phyloP scores from a whole-genome alignment of 495 filamentous ascomycete species.

The Penicillium fimorum region DNA sequence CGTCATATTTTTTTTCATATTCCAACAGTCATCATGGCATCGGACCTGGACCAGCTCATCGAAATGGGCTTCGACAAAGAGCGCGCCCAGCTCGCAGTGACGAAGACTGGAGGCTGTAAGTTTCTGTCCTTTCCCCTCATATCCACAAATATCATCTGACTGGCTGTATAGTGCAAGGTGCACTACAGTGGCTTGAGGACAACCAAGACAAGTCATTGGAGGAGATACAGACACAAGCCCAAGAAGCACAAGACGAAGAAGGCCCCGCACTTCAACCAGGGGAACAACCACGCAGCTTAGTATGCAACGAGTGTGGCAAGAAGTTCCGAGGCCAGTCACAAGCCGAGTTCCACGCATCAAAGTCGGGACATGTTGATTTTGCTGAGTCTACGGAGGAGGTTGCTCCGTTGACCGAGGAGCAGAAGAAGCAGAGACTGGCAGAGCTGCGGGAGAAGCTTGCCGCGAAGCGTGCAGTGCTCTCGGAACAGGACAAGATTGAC shows the following conservation, averaged over 20 bases:
- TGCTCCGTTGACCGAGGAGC: slow-evolving; percentile 84
- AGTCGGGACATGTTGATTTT: slow-evolving; percentile 89
- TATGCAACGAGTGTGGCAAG: slow-evolving; percentile 92
- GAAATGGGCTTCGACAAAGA: slow-evolving; percentile 94
- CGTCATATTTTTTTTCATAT: background rate
- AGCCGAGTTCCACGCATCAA: slow-evolving; percentile 87
- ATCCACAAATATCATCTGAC: background rate
- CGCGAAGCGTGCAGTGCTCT: slow-evolving; percentile 69
- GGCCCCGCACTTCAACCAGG: slow-evolving; percentile 58
- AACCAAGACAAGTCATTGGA: slow-evolving; percentile 82
- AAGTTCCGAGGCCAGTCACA: slow-evolving; percentile 76
- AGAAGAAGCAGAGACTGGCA: slow-evolving; percentile 76
- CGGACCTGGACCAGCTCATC: slow-evolving; percentile 76
- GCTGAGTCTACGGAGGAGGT: slow-evolving; percentile 90
- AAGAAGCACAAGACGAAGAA: slow-evolving; percentile 51
- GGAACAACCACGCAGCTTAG: slow-evolving; percentile 60
- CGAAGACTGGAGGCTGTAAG: slow-evolving; percentile 73
- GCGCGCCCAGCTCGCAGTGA: slow-evolving; percentile 75
- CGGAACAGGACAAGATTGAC: slow-evolving; percentile 74
- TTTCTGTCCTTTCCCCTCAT: slow-evolving; percentile 12
- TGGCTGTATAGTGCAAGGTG: slow-evolving; percentile 68
- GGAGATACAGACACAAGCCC: slow-evolving; percentile 58
- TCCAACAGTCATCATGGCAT: slow-evolving; percentile 51
- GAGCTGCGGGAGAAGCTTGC: slow-evolving; percentile 71
- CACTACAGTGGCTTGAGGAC: slow-evolving; percentile 89